phyloP scores from a whole-genome alignment of 1,139 yeast species.

The Suhomyces panamericanus region DNA sequence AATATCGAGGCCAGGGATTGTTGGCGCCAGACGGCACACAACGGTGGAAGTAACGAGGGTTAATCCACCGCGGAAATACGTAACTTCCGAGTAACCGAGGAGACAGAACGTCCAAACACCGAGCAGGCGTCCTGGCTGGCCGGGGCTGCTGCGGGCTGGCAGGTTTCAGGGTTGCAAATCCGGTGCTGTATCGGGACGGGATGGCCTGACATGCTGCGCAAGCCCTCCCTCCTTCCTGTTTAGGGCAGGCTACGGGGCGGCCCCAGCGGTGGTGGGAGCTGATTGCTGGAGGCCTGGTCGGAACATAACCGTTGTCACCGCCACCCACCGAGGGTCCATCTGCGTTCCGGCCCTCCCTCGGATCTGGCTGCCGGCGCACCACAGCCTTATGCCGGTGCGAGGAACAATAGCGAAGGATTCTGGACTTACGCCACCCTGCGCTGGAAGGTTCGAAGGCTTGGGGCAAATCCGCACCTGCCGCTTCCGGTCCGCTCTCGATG shows the following conservation, averaged over 20 bases:
- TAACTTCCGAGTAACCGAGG: conserved; percentile 4
- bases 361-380: conserved; percentile 1
- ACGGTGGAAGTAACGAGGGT: conserved; percentile 3
- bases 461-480: not conserved
- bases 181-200: not conserved
- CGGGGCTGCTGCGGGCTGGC: not conserved
- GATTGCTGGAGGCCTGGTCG: not conserved
- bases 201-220: conserved; percentile 4
- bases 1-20: not conserved
- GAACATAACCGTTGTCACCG: conserved; percentile 2
- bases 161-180: conserved; percentile 4
- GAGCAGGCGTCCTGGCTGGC: not conserved
- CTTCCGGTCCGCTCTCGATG: not conserved
- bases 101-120: conserved; percentile 1
- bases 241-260: not conserved
- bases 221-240: not conserved
- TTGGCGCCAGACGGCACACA: conserved; percentile 5
- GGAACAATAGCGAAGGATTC: conserved; percentile 5
- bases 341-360: not conserved
- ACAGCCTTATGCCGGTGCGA: conserved; percentile 3
- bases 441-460: conserved; percentile 2
- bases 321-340: conserved; percentile 3
- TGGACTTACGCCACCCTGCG: conserved; percentile 7
- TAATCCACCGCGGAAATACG: conserved; percentile 3
- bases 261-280: not conserved